These are phyloP conservation scores for Boletus tomentosulus DNA, from an alignment of 768 basidiomycete species.

Conservation along the genomic window DNA sequence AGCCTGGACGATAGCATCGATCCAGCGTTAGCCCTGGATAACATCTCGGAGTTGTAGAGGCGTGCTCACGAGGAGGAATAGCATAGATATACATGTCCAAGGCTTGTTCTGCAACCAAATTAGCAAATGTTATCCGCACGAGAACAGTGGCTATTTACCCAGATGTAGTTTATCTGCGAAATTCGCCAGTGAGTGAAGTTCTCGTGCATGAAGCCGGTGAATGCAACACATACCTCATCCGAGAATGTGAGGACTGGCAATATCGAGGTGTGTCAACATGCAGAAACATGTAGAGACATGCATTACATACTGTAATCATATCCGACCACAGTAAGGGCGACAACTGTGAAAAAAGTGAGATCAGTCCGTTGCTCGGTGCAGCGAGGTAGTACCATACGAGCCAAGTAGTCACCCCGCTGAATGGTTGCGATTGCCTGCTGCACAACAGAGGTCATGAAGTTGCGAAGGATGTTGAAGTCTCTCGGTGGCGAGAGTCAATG, in stretches of 20 bases:
- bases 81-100: background rate
- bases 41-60: background rate
- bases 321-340: background rate
- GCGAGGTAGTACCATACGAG: background rate
- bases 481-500: background rate
- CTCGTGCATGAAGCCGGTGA: background rate
- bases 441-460: background rate
- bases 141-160: background rate
- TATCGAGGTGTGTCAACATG: background rate
- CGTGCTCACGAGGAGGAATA: background rate
- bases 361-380: background rate
- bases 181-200: background rate
- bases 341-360: background rate
- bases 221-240: background rate
- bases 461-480: background rate
- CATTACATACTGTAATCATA: background rate
- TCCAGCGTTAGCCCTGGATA: background rate
- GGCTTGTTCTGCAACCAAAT: background rate
- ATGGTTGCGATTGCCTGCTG: background rate
- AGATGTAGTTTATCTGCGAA: background rate
- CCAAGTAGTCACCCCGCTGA: background rate
- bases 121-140: background rate
- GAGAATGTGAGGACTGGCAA: background rate
- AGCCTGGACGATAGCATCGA: background rate
- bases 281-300: too few species aligned